Conservation (phyloP, 2,329 filamentous ascomycete genomes). For the Kalmusia sp. region DNA sequence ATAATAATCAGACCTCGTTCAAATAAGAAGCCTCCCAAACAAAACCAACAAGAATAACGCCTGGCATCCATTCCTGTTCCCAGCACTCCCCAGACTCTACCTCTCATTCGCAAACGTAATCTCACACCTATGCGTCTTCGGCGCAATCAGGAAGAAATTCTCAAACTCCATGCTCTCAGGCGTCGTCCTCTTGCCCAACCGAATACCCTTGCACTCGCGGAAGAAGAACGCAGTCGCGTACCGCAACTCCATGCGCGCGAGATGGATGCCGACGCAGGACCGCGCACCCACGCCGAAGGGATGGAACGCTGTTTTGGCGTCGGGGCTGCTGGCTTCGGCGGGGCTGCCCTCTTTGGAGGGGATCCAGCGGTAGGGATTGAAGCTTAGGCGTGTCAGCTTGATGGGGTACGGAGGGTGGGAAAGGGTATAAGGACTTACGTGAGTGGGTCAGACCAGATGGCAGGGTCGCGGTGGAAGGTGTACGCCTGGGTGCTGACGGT, state of each 20-base stretch:
- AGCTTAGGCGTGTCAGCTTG: slow-evolving; percentile 21
- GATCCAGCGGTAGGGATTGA: slow-evolving; percentile 40
- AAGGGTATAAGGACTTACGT: slow-evolving; percentile 20
- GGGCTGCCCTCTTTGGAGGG: slow-evolving; percentile 15
- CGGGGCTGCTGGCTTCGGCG: slow-evolving; percentile 32
- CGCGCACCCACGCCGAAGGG: slow-evolving; percentile 73
- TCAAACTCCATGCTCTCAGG: slow-evolving; percentile 53
- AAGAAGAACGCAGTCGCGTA: slow-evolving; percentile 62
- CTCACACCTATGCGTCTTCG: slow-evolving; percentile 52
- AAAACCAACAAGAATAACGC: too few species aligned
- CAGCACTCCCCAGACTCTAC: too few species aligned
- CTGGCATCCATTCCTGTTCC: too few species aligned
- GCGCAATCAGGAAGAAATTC: slow-evolving; percentile 54
- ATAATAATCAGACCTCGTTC: too few species aligned
- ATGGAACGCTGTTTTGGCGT: slow-evolving; percentile 64
- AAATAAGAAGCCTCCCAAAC: too few species aligned
- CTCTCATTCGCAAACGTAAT: slow-evolving; percentile 32
- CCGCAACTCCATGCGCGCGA: slow-evolving; percentile 66
- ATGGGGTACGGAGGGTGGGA: background rate
- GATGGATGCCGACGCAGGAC: slow-evolving; percentile 73
- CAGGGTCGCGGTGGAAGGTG: slow-evolving; percentile 45
- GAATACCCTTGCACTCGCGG: slow-evolving; percentile 48
- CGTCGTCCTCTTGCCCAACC: slow-evolving; percentile 33
- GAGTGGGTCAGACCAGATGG: slow-evolving; percentile 28
- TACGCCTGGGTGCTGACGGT: slow-evolving; percentile 50